A percentile compares a stretch with the other conserved stretches of the same genome.
Conservation (phyloP, 1,284 basidiomycete species). For the Fistulinella cinereoalba region DNA sequence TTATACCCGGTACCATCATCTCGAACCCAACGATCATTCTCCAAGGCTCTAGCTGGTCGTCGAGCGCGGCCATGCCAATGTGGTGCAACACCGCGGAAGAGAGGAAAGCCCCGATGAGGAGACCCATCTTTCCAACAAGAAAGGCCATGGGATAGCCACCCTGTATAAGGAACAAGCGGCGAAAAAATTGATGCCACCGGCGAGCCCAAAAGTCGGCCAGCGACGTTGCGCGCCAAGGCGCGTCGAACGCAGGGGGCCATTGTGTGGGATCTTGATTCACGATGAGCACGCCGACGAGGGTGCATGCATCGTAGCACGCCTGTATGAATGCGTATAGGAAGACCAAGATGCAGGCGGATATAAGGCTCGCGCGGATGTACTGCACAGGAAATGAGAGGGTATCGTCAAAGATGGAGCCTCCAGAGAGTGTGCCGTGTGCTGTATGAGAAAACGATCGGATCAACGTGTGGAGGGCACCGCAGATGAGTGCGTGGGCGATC, state of each 20-base stretch:
- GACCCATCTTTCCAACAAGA: slow-evolving; percentile 41
- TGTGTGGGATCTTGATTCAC: slow-evolving; percentile 30
- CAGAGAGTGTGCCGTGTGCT: slow-evolving; percentile 35
- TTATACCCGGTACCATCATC: slow-evolving; percentile 49
- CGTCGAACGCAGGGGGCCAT: slow-evolving; percentile 40
- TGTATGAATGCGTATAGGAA: slow-evolving; percentile 44
- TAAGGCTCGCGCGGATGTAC: slow-evolving; percentile 41
- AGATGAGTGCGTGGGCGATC: slow-evolving; percentile 36
- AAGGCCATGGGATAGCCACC: slow-evolving; percentile 35
- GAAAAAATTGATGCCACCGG: slow-evolving; percentile 44
- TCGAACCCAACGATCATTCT: slow-evolving; percentile 51
- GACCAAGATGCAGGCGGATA: slow-evolving; percentile 40
- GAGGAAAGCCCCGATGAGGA: slow-evolving; percentile 51
- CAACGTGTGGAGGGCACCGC: slow-evolving; percentile 41
- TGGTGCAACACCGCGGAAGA: slow-evolving; percentile 55
- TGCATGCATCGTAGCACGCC: slow-evolving; percentile 36
- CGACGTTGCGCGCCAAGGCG: slow-evolving; percentile 37
- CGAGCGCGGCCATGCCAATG: slow-evolving; percentile 49
- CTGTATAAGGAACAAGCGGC: slow-evolving; percentile 22
- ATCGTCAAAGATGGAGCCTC: slow-evolving; percentile 49
- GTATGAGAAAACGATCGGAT: slow-evolving; percentile 40
- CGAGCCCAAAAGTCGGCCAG: slow-evolving; percentile 41
- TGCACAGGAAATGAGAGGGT: slow-evolving; percentile 39
- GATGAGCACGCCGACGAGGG: slow-evolving; percentile 41
- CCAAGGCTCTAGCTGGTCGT: slow-evolving; percentile 42